Conservation (phyloP, 371 early-diverging fungal genomes). For the Actinomortierella ambigua region DNA sequence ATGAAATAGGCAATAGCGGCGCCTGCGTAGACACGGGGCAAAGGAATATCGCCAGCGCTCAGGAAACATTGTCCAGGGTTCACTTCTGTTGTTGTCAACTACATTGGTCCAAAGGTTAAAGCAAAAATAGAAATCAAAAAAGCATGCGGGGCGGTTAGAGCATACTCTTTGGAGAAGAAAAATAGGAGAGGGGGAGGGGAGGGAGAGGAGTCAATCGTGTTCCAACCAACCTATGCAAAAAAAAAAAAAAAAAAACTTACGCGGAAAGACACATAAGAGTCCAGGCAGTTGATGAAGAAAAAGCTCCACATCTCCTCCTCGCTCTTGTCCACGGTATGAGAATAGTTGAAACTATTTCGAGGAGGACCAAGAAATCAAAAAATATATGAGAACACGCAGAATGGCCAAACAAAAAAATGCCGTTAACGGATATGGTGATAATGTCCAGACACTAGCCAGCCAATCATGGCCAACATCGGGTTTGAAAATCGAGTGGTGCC, state of each 20-base stretch:
- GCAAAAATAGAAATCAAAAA: too few species aligned
- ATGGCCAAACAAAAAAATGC: too few species aligned
- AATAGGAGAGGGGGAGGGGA: not conserved
- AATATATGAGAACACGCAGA: too few species aligned
- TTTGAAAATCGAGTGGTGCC: too few species aligned
- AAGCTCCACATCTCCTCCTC: slow-evolving; percentile 59
- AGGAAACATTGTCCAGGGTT: slow-evolving; percentile 57
- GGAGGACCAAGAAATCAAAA: too few species aligned
- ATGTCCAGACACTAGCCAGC: too few species aligned
- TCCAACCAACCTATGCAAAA: too few species aligned
- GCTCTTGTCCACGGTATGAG: slow-evolving; percentile 26
- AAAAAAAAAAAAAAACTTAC: slow-evolving; percentile 25
- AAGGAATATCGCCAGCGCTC: slow-evolving; percentile 61
- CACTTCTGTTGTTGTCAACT: slow-evolving; percentile 52
- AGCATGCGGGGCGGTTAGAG: not conserved
- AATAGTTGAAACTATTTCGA: slow-evolving; percentile 38
- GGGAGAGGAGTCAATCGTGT: not conserved
- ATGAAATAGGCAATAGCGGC: slow-evolving; percentile 47
- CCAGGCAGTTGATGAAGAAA: slow-evolving; percentile 52
- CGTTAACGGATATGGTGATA: too few species aligned
- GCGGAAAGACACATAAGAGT: slow-evolving; percentile 44
- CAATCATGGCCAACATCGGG: too few species aligned
- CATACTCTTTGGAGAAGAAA: not conserved
- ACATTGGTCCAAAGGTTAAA: not conserved
- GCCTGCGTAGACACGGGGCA: slow-evolving; percentile 53